A percentile compares a stretch with the other conserved stretches of the same genome.
These are phyloP conservation scores for Eurotiales sp. DNA, from an alignment of 2,329 filamentous ascomycete species.

Conservation along the genomic window DNA sequence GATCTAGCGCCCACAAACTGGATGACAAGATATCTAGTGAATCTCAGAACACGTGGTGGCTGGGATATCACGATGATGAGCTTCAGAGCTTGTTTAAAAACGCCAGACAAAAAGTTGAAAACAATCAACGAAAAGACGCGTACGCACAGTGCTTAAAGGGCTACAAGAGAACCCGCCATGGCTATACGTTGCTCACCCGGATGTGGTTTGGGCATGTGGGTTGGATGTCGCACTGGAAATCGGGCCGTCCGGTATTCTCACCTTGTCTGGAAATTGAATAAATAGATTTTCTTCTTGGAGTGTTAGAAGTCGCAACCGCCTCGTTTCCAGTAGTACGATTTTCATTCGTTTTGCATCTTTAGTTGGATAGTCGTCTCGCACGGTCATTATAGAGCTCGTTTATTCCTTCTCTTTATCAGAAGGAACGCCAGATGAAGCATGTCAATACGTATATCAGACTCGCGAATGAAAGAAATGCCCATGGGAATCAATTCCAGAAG, in stretches of 20 bases:
- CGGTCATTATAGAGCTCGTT: too few species aligned
- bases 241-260: background rate
- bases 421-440: too few species aligned
- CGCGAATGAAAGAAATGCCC: too few species aligned
- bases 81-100: background rate
- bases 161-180: background rate
- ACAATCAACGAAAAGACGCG: background rate
- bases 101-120: background rate
- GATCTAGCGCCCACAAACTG: conserved; percentile 52
- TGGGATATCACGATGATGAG: background rate
- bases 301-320: too few species aligned
- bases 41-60: background rate
- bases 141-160: background rate
- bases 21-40: conserved; percentile 37
- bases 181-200: background rate
- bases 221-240: background rate
- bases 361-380: too few species aligned
- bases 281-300: too few species aligned
- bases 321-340: too few species aligned
- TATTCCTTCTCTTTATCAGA: too few species aligned
- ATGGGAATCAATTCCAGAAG: too few species aligned
- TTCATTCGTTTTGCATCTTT: too few species aligned
- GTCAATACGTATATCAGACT: too few species aligned
- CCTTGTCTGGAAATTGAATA: too few species aligned
- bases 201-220: background rate